Percentiles rank a stretch among this genome's conserved stretches.
Evolutionary conservation across 331 rosid genomes (phyloP).

Genomic region (Saraca asoca): DNA sequence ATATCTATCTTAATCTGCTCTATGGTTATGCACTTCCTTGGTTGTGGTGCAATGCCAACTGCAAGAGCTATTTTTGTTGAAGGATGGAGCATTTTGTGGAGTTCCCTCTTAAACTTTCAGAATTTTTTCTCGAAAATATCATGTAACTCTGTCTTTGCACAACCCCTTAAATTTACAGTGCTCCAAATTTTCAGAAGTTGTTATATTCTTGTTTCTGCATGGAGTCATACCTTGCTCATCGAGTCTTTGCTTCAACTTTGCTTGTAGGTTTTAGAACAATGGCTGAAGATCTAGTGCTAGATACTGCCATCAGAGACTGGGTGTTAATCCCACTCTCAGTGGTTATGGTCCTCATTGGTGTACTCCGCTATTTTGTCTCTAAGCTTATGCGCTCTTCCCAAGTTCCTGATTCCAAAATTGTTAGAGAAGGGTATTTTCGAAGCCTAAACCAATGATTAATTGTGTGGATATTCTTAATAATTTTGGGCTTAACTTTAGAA

Average conservation of each 20-base stretch:
- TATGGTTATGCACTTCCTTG: background rate
- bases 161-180: background rate
- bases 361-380: slow-evolving; percentile 89
- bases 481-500: slow-evolving; percentile 17
- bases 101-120: background rate
- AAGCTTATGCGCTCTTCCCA: slow-evolving; percentile 90
- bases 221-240: slow-evolving; percentile 13
- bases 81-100: background rate
- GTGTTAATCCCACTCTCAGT: slow-evolving; percentile 95
- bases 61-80: background rate
- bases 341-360: slow-evolving; percentile 97
- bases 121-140: background rate
- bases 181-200: slow-evolving; percentile 4
- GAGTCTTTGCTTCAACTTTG: background rate
- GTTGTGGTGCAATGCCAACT: background rate
- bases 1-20: background rate
- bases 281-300: slow-evolving; percentile 98
- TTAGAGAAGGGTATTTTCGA: slow-evolving; percentile 75
- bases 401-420: slow-evolving; percentile 83
- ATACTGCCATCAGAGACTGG: slow-evolving; percentile 98
- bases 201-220: background rate
- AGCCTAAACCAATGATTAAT: background rate
- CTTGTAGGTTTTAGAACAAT: slow-evolving; percentile 41
- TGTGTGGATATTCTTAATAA: background rate
- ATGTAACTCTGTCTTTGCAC: background rate